phyloP scores from a whole-genome alignment of 2,329 filamentous ascomycete species.

The Talaromyces sp. region DNA sequence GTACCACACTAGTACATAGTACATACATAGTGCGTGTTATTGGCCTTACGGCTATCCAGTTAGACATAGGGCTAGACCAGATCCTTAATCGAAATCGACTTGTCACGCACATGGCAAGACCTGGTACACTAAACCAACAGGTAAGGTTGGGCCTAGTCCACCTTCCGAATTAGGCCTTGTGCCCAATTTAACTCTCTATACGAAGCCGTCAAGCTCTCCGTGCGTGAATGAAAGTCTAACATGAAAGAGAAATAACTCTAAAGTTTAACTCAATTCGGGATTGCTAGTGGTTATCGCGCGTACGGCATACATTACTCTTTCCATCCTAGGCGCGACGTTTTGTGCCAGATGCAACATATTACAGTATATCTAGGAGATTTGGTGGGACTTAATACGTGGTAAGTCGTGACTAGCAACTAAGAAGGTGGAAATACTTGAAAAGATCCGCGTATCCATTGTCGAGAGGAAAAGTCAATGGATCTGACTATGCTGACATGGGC shows the following conservation, averaged over 20 bases:
- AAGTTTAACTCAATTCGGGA: neutral
- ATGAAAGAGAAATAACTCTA: neutral
- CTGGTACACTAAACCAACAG: neutral
- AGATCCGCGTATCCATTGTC: neutral
- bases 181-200: slow-evolving; percentile 11
- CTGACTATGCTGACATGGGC: neutral
- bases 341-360: neutral
- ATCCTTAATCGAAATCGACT: neutral
- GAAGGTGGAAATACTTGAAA: too few relatives aligned
- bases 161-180: neutral
- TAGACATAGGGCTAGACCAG: neutral
- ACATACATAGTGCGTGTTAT: neutral
- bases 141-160: neutral
- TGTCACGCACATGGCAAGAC: neutral
- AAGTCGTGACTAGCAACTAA: neutral
- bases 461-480: neutral
- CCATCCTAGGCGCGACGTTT: neutral
- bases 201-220: neutral
- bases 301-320: neutral
- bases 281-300: neutral
- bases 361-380: neutral
- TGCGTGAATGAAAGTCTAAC: neutral
- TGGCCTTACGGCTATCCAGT: neutral
- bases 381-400: neutral
- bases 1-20: neutral